Conservation (phyloP, 129 eudicot species). For the Tanacetum coccineum region DNA sequence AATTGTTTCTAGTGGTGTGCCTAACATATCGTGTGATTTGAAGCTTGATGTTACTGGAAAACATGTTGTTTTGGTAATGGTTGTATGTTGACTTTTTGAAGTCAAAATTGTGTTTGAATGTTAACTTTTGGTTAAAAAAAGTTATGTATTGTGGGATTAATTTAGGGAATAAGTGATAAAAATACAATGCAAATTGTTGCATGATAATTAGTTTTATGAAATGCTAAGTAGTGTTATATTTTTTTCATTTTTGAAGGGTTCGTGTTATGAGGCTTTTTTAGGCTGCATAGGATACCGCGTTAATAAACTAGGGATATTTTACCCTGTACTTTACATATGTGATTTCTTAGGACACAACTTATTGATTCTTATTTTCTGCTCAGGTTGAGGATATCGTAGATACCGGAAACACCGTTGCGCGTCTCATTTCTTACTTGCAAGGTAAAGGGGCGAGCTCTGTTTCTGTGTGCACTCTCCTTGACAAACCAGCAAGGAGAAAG, state of each 20-base stretch:
- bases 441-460: conserved; percentile 69
- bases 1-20: conserved; percentile 59
- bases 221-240: too few relatives aligned
- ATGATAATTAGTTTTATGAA: too few relatives aligned
- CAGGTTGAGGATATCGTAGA: conserved; percentile 97
- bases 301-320: too few relatives aligned
- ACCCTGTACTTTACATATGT: neutral
- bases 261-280: too few relatives aligned
- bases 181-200: too few relatives aligned
- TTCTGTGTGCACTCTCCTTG: conserved; percentile 90
- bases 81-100: neutral
- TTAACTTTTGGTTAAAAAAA: too few relatives aligned
- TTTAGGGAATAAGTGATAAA: too few relatives aligned
- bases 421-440: conserved; percentile 59
- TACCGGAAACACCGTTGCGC: conserved; percentile 70
- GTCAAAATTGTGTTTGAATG: neutral
- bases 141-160: too few relatives aligned
- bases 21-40: conserved; percentile 48
- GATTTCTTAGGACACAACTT: neutral
- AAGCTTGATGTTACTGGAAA: conserved; percentile 58
- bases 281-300: too few relatives aligned
- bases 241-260: too few relatives aligned
- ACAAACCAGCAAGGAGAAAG: conserved; percentile 75
- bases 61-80: conserved; percentile 71
- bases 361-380: conserved; percentile 4